A percentile compares a stretch with the other conserved stretches of the same genome.
phyloP scores from a whole-genome alignment of 129 eudicot genomes.

The Escallonia herrerae region DNA sequence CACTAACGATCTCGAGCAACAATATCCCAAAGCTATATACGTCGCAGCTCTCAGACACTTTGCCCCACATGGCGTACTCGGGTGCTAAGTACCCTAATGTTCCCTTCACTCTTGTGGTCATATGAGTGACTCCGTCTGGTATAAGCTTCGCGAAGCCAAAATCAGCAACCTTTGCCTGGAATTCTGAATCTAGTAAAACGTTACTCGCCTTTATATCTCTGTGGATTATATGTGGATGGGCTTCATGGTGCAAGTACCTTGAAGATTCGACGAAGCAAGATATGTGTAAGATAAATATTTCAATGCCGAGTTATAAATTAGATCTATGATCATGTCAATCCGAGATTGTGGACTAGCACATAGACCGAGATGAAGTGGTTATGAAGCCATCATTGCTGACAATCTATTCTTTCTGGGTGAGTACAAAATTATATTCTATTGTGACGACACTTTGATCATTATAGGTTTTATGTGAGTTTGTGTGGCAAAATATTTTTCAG shows the following conservation, averaged over 20 bases:
- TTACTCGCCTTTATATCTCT: conserved; percentile 41
- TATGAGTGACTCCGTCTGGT: conserved; percentile 28
- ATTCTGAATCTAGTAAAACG: conserved; percentile 23
- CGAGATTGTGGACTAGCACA: too few relatives aligned
- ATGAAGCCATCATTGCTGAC: too few relatives aligned
- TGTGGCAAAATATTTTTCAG: too few relatives aligned
- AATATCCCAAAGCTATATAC: conserved; percentile 37
- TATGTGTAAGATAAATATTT: not conserved
- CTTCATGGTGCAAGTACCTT: conserved; percentile 38
- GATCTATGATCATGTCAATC: too few relatives aligned
- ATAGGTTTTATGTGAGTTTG: too few relatives aligned
- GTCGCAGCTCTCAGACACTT: conserved; percentile 31
- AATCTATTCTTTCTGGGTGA: too few relatives aligned
- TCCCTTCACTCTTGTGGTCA: conserved; percentile 36
- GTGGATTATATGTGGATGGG: conserved; percentile 34
- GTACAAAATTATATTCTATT: too few relatives aligned
- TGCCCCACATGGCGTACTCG: conserved; percentile 35
- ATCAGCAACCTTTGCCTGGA: conserved; percentile 36
- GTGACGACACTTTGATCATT: too few relatives aligned
- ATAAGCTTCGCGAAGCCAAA: conserved; percentile 33
- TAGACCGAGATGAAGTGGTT: too few relatives aligned
- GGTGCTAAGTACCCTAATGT: conserved; percentile 37
- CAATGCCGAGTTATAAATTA: not conserved
- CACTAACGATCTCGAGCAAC: conserved; percentile 30
- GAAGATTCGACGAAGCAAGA: not conserved